These are phyloP conservation scores for Termitomyces sp. DNA, from an alignment of 768 basidiomycete genomes.

Conservation along the genomic window DNA sequence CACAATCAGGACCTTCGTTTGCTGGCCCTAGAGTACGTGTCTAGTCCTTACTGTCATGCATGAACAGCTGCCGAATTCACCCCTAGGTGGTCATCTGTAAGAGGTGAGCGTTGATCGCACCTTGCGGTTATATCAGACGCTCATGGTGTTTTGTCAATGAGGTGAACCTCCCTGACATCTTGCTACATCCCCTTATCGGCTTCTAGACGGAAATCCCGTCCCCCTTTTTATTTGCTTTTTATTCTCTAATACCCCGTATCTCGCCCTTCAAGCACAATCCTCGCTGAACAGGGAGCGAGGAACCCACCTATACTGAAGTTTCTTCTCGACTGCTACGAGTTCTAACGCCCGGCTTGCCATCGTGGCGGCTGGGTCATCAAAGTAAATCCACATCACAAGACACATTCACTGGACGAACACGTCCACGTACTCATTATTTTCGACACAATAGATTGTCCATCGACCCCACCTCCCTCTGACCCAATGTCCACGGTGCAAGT, in stretches of 20 bases:
- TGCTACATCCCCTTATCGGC: slow-evolving; percentile 14
- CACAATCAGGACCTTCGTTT: slow-evolving; percentile 78
- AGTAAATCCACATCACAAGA: background rate
- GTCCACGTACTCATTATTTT: slow-evolving; percentile 17
- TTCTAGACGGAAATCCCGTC: slow-evolving; percentile 7
- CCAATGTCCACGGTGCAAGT: slow-evolving; percentile 57
- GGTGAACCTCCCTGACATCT: slow-evolving; percentile 78
- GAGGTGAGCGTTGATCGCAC: slow-evolving; percentile 43
- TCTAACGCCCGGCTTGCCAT: slow-evolving; percentile 51
- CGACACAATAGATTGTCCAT: slow-evolving; percentile 20
- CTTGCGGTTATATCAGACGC: slow-evolving; percentile 3
- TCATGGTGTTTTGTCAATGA: slow-evolving; percentile 24
- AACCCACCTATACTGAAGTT: slow-evolving; percentile 52
- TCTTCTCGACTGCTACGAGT: slow-evolving; percentile 47
- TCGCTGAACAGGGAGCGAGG: slow-evolving; percentile 71
- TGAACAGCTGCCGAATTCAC: slow-evolving; percentile 13
- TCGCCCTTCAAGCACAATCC: slow-evolving; percentile 51
- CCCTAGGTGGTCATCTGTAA: slow-evolving; percentile 70
- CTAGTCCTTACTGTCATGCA: slow-evolving; percentile 9
- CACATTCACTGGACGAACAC: slow-evolving; percentile 6
- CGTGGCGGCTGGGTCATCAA: slow-evolving; percentile 47
- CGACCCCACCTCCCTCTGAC: slow-evolving; percentile 17
- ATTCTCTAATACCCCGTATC: slow-evolving; percentile 13
- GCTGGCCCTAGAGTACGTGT: slow-evolving; percentile 68
- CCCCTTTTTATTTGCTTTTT: slow-evolving; percentile 10